These are phyloP conservation scores for Alloascoidea hylecoeti DNA, from an alignment of 805 yeast species.

Conservation along the genomic window DNA sequence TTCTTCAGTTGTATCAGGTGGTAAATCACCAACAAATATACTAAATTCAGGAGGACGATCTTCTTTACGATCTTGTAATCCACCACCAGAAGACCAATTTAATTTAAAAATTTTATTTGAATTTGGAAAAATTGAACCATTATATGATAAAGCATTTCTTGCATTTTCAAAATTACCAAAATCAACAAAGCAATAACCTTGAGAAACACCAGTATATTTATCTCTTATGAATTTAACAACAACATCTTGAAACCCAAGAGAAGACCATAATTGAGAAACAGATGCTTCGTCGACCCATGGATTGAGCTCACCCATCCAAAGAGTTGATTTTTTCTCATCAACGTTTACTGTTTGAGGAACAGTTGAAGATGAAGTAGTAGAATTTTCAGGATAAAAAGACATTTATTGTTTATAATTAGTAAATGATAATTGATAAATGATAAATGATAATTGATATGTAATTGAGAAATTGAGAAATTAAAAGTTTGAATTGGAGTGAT, in stretches of 20 bases:
- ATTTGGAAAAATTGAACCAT: constrained; percentile 54
- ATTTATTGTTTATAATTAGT: too few species aligned
- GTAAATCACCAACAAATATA: constrained; percentile 69
- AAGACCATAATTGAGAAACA: background rate
- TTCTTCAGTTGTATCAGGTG: constrained; percentile 71
- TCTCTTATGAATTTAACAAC: background rate
- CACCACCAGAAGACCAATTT: constrained; percentile 84
- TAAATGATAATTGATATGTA: too few species aligned
- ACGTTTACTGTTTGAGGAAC: too few species aligned
- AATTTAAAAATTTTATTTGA: constrained; percentile 40
- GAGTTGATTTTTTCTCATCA: too few species aligned
- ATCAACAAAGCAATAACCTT: constrained; percentile 73
- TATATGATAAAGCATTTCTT: constrained; percentile 48
- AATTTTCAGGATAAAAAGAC: too few species aligned
- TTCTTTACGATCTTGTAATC: too few species aligned
- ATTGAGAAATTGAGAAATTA: too few species aligned
- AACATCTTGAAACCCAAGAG: background rate
- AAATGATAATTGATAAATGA: too few species aligned
- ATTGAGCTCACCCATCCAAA: constrained; percentile 9
- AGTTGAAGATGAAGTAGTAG: too few species aligned
- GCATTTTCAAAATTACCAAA: constrained; percentile 59
- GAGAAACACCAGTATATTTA: background rate
- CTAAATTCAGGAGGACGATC: constrained; percentile 67
- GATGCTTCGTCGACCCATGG: background rate
- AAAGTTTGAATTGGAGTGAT: too few species aligned